Conservation (phyloP, 129 eudicot genomes). For the Lonicera japonica region DNA sequence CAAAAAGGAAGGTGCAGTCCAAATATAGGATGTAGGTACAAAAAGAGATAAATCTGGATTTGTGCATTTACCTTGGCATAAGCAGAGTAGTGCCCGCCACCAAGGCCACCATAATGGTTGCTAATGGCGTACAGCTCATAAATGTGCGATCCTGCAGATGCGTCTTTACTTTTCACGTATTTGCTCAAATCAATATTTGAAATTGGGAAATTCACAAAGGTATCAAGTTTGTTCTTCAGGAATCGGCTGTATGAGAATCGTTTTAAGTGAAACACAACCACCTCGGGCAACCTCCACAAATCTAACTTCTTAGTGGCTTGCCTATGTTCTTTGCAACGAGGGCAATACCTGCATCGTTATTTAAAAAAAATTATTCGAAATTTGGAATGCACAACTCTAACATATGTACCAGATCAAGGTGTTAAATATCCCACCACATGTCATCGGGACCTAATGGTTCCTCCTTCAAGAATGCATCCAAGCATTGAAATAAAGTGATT, state of each 20-base stretch:
- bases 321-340: slow-evolving; percentile 87
- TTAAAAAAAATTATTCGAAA: background rate
- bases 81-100: slow-evolving; percentile 99
- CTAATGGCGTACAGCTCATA: slow-evolving; percentile 93
- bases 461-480: slow-evolving; percentile 94
- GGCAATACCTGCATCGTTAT: slow-evolving; percentile 77
- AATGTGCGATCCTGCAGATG: slow-evolving; percentile 37
- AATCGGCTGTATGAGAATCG: slow-evolving; percentile 92
- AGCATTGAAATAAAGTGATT: slow-evolving; percentile 83
- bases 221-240: slow-evolving; percentile 89
- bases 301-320: slow-evolving; percentile 95
- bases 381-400: background rate
- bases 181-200: slow-evolving; percentile 82
- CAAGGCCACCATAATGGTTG: slow-evolving; percentile 99
- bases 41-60: background rate
- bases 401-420: background rate
- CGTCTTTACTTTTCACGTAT: slow-evolving; percentile 64
- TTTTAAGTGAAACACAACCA: slow-evolving; percentile 85
- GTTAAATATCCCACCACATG: slow-evolving; percentile 57
- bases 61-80: slow-evolving; percentile 68
- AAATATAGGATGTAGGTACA: too few species aligned
- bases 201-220: slow-evolving; percentile 76
- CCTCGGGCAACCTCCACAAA: slow-evolving; percentile 89
- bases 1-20: too few species aligned
- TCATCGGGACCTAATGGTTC: slow-evolving; percentile 99